Conservation (phyloP, 805 yeast species). For the Hanseniaspora guilliermondii region DNA sequence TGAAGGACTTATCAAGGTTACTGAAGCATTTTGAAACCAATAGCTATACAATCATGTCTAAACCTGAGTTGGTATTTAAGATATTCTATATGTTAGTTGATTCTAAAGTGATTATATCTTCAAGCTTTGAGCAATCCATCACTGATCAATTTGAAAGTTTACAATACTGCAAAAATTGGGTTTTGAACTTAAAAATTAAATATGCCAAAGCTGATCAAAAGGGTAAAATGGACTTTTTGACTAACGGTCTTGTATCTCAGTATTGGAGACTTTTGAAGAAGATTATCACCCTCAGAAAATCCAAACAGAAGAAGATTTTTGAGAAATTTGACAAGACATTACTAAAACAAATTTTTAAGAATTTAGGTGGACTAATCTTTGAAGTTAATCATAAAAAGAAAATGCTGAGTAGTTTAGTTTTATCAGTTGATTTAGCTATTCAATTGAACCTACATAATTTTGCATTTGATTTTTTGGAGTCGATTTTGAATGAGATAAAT, state of each 20-base stretch:
- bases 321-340: slow-evolving; percentile 14
- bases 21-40: slow-evolving; percentile 13
- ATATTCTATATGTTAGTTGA: slow-evolving; percentile 51
- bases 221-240: background rate
- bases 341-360: slow-evolving; percentile 53
- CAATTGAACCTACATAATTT: slow-evolving; percentile 59
- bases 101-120: slow-evolving; percentile 28
- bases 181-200: background rate
- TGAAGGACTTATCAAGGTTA: background rate
- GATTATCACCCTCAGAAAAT: slow-evolving; percentile 19
- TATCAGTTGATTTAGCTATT: slow-evolving; percentile 65
- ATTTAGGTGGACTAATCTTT: slow-evolving; percentile 52
- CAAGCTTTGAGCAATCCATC: background rate
- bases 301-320: slow-evolving; percentile 18
- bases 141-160: slow-evolving; percentile 4
- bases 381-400: slow-evolving; percentile 39
- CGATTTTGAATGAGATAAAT: slow-evolving; percentile 77
- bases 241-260: slow-evolving; percentile 31
- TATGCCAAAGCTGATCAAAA: slow-evolving; percentile 1
- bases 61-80: slow-evolving; percentile 56
- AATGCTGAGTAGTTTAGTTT: slow-evolving; percentile 42
- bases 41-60: slow-evolving; percentile 27
- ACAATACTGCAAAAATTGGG: slow-evolving; percentile 9
- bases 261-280: slow-evolving; percentile 25
- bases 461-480: slow-evolving; percentile 77